Evolutionary conservation across 2,329 filamentous ascomycete genomes (phyloP).

Genomic region (Pseudogymnoascus destructans): DNA sequence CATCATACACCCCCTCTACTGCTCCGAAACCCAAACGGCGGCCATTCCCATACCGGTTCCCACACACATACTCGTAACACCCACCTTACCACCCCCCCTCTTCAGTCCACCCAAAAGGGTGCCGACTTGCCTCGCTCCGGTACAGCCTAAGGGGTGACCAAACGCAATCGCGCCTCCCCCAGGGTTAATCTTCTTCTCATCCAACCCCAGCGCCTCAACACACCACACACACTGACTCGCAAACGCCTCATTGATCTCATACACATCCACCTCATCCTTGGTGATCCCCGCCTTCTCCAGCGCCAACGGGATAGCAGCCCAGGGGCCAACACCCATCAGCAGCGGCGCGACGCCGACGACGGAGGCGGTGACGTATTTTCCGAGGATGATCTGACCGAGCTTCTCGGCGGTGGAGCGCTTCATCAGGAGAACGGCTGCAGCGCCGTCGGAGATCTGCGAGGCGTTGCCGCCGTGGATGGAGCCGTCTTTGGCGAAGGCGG

Average conservation of each 20-base stretch:
- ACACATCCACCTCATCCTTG: constrained; percentile 90
- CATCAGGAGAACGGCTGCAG: constrained; percentile 91
- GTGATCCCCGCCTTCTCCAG: constrained; percentile 75
- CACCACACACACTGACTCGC: constrained; percentile 92
- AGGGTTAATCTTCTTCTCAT: constrained; percentile 82
- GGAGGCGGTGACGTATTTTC: constrained; percentile 79
- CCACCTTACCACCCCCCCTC: constrained; percentile 71
- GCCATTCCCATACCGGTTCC: constrained; percentile 98
- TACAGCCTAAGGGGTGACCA: constrained; percentile 88
- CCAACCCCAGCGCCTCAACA: constrained; percentile 72
- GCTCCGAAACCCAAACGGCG: constrained; percentile 90
- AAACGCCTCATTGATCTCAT: constrained; percentile 98
- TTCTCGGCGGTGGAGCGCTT: constrained; percentile 79
- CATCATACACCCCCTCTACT: constrained; percentile 24
- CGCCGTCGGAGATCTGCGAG: constrained; percentile 88
- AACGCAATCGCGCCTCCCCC: constrained; percentile 96
- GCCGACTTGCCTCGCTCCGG: constrained; percentile 83
- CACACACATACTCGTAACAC: constrained; percentile 90
- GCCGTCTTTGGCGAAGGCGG: constrained; percentile 83
- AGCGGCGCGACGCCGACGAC: constrained; percentile 83
- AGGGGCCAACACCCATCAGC: constrained; percentile 92
- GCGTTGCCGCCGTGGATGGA: constrained; percentile 95
- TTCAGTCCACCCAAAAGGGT: constrained; percentile 83
- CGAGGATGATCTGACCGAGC: constrained; percentile 77
- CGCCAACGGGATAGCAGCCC: constrained; percentile 88